Evolutionary conservation across 2,329 filamentous ascomycete species (phyloP), one percentile per base, ranked within the genome.

Genomic region (Byssoonygena ceratinophila): DNA sequence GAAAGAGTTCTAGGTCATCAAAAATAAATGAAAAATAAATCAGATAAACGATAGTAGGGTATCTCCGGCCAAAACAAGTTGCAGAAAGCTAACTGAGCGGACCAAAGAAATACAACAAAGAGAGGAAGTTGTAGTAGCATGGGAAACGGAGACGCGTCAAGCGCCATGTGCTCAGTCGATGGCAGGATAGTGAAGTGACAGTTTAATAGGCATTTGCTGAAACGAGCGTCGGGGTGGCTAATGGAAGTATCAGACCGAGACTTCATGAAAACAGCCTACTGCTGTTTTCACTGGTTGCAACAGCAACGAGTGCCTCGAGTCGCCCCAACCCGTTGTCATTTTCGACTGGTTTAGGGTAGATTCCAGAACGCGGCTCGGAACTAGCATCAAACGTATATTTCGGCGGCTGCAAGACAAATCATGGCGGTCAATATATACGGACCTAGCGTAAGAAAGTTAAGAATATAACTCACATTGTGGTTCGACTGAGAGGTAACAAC

Each of bases 241-340:
- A 4, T n/a, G 12, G 36, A 31, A 34, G 39, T 23, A 8, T 4
- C 11, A 27, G 27, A 41, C 5, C 2, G 11, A 41, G 11, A 20
- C n/a, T 7, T 20, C 25, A 34, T 46, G 34, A 46, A 9, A 41
- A 27, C 27, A 40, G 32, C 16, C 41, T 46, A 14, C 29, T 20
- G 34, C 45, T 52, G 43, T 44, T 50, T 44, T 59, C 72, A 51
- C 71, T 73, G 5, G 73, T 75, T 31, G 73, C 73, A 49, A 74
- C 73, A 22, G 73, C 73, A 37, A 75, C 73, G 44, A 76, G 67
- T 46, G 72, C 73, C 57, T 76, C 73, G n/a, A 76, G 63, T 20
- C 72, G 66, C 41, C 70, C 71, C 69, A 75, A 71, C 23, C 69
- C 70, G 34, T 34, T 43, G 32, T 54, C 55, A 53, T 51, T 50